phyloP scores from a whole-genome alignment of 768 basidiomycete species.

The Boletus speciosus region DNA sequence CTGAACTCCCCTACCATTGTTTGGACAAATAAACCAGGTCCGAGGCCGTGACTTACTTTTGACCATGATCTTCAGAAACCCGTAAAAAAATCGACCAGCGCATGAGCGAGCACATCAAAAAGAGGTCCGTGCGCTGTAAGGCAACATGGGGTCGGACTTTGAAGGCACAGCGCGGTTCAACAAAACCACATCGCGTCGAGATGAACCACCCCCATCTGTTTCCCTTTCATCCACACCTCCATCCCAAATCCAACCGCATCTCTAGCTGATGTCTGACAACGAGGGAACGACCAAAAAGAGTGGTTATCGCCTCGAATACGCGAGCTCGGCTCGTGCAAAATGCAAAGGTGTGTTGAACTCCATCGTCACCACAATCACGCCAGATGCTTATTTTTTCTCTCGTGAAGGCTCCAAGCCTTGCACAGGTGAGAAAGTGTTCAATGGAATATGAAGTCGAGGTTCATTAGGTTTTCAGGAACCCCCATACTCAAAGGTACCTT shows the following conservation, averaged over 20 bases:
- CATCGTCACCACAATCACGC: constrained; percentile 12
- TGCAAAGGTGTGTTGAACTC: constrained; percentile 61
- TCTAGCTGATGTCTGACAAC: constrained; percentile 33
- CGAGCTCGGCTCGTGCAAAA: constrained; percentile 61
- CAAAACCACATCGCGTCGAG: constrained; percentile 39
- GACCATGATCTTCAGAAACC: constrained; percentile 10
- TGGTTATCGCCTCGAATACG: constrained; percentile 80
- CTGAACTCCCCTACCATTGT: constrained; percentile 13
- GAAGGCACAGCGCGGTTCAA: constrained; percentile 37
- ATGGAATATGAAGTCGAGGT: background rate
- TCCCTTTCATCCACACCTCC: constrained; percentile 28
- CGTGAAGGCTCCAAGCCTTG: constrained; percentile 74
- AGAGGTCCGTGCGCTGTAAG: constrained; percentile 36
- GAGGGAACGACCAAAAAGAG: constrained; percentile 33
- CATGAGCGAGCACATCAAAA: constrained; percentile 24
- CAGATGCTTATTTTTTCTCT: constrained; percentile 17
- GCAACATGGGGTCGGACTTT: constrained; percentile 35
- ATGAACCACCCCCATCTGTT: constrained; percentile 35
- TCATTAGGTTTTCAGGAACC: constrained; percentile 47
- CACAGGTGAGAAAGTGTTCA: constrained; percentile 42
- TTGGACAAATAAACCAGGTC: constrained; percentile 31
- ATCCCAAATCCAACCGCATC: constrained; percentile 15
- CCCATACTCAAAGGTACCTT: constrained; percentile 68
- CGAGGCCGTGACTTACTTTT: constrained; percentile 11
- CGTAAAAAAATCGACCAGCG: constrained; percentile 16